Conservation (phyloP, 1,284 basidiomycete species). For the Limonomyces culmigenus region DNA sequence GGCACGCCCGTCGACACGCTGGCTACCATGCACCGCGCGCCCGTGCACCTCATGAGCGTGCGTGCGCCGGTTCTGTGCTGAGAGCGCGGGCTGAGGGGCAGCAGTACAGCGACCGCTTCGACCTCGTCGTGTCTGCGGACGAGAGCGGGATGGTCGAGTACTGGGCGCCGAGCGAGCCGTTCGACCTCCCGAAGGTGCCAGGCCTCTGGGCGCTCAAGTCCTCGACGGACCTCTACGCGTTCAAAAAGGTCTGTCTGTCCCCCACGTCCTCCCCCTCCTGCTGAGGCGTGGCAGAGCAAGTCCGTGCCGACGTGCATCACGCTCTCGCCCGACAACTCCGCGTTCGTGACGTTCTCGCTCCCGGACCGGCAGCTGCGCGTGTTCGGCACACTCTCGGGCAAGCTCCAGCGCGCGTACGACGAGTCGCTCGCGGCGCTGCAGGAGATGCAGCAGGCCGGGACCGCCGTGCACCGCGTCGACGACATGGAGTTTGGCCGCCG, state of each 20-base stretch:
- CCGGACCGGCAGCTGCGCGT: conserved; percentile 88
- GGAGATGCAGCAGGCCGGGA: conserved; percentile 95
- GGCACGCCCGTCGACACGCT: too few relatives aligned
- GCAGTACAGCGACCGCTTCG: conserved; percentile 84
- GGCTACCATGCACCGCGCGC: conserved; percentile 39
- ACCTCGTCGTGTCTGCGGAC: conserved; percentile 90
- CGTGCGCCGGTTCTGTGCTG: conserved; percentile 15
- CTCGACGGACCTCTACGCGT: conserved; percentile 90
- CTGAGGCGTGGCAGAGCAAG: conserved; percentile 15
- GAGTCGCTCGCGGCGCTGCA: conserved; percentile 85
- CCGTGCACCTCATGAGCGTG: conserved; percentile 84
- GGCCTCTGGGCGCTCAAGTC: conserved; percentile 87
- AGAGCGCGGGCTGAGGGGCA: conserved; percentile 3
- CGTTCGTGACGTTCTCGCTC: conserved; percentile 85
- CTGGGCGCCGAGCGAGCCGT: conserved; percentile 84
- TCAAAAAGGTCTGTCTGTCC: conserved; percentile 70
- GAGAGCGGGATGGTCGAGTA: conserved; percentile 93
- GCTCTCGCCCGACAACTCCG: conserved; percentile 74
- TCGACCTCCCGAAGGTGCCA: conserved; percentile 62
- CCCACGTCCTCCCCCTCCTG: not conserved
- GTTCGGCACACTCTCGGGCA: conserved; percentile 84
- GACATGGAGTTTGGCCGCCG: conserved; percentile 99
- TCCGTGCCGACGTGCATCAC: conserved; percentile 83
- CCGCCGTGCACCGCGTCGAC: conserved; percentile 80
- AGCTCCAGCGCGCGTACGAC: conserved; percentile 86